These are phyloP conservation scores for Suhomyces panamericanus DNA, from an alignment of 1,139 yeast genomes.

Conservation along the genomic window DNA sequence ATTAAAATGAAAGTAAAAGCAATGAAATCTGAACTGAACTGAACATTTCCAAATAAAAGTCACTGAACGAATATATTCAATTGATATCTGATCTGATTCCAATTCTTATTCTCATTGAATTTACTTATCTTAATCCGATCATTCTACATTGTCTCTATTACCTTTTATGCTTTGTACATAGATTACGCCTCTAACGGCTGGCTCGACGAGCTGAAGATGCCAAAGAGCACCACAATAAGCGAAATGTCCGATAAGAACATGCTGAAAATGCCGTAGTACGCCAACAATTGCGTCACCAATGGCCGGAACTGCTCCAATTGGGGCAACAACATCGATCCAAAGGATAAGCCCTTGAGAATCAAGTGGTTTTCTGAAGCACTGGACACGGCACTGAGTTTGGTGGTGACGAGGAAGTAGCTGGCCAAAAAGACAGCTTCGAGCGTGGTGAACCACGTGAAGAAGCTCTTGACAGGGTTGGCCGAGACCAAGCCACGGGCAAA, in stretches of 20 bases:
- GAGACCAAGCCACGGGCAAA: slow-evolving; percentile 28
- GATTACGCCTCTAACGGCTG: neutral
- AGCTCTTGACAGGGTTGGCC: slow-evolving; percentile 20
- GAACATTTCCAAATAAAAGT: too few relatives aligned
- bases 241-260: slow-evolving; percentile 42
- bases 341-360: slow-evolving; percentile 31
- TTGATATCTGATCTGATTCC: too few relatives aligned
- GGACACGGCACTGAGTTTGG: slow-evolving; percentile 27
- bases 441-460: slow-evolving; percentile 34
- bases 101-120: too few relatives aligned
- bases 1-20: too few relatives aligned
- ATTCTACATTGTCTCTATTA: neutral
- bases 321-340: slow-evolving; percentile 42
- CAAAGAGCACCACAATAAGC: slow-evolving; percentile 42
- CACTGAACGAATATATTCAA: too few relatives aligned
- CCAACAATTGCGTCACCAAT: slow-evolving; percentile 30
- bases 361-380: slow-evolving; percentile 28
- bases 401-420: slow-evolving; percentile 32
- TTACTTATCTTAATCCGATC: too few relatives aligned
- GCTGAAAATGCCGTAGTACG: slow-evolving; percentile 40
- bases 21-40: too few relatives aligned
- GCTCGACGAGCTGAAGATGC: slow-evolving; percentile 30
- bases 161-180: neutral
- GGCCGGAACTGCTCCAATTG: slow-evolving; percentile 33
- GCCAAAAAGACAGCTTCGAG: slow-evolving; percentile 38